phyloP scores from a whole-genome alignment of 1,139 yeast species.

The Ogataea hybrid region DNA sequence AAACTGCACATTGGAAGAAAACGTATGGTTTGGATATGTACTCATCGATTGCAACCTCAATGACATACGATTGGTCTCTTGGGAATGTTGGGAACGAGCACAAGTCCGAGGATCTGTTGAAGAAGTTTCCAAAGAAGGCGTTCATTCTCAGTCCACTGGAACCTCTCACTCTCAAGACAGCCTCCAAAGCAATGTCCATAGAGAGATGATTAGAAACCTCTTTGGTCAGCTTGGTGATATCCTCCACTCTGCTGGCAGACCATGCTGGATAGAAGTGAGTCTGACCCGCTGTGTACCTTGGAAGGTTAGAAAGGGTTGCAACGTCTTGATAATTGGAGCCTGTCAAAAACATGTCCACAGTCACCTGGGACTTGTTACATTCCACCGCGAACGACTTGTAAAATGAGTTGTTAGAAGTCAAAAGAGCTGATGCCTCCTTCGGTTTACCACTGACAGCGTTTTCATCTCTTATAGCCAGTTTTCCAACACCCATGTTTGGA shows the following conservation, averaged over 20 bases:
- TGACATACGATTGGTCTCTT: conserved; percentile 90
- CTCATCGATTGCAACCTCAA: conserved; percentile 86
- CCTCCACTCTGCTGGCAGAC: conserved; percentile 78
- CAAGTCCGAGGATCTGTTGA: conserved; percentile 90
- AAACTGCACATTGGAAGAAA: conserved; percentile 87
- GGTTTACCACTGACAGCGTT: conserved; percentile 73
- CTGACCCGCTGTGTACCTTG: conserved; percentile 95
- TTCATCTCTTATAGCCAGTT: conserved; percentile 78
- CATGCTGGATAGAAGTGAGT: conserved; percentile 97
- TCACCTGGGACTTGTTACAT: conserved; percentile 86
- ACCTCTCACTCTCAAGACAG: conserved; percentile 93
- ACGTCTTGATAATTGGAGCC: conserved; percentile 87
- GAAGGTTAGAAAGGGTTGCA: conserved; percentile 85
- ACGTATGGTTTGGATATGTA: conserved; percentile 77
- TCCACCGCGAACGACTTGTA: conserved; percentile 95
- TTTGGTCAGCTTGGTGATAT: conserved; percentile 80
- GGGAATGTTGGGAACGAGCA: conserved; percentile 97
- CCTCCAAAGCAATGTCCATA: conserved; percentile 89
- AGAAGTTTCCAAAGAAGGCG: conserved; percentile 90
- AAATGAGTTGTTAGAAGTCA: conserved; percentile 79
- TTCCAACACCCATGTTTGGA: conserved; percentile 86
- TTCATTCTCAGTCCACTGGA: conserved; percentile 85
- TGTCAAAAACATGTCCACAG: conserved; percentile 90
- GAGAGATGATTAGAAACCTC: conserved; percentile 88
- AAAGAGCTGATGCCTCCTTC: conserved; percentile 76